Conservation (phyloP, 2,329 filamentous ascomycete species). For the Diaporthe aspalathi region DNA sequence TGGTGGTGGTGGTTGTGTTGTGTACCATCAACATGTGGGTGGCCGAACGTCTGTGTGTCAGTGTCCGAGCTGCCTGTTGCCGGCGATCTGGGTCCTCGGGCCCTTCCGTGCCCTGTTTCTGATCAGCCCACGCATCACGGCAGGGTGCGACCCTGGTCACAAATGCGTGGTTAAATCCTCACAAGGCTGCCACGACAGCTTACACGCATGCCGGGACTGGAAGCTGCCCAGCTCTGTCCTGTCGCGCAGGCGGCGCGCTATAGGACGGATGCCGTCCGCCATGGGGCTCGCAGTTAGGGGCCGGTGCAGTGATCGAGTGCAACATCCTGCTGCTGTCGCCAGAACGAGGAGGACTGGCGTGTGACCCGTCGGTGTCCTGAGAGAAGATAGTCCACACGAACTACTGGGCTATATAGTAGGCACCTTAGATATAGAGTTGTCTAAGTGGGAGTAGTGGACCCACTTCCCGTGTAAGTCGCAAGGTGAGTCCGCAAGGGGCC, state of each 20-base stretch:
- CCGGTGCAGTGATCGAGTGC: not conserved
- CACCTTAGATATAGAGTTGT: not conserved
- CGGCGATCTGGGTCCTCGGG: conserved; percentile 19
- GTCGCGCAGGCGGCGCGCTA: too few relatives aligned
- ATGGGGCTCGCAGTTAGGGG: not conserved
- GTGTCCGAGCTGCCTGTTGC: not conserved
- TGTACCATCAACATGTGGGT: not conserved
- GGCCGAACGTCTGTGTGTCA: conserved; percentile 16
- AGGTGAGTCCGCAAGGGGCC: not conserved
- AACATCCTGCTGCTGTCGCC: not conserved
- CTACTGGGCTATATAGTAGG: not conserved
- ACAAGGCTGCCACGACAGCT: conserved; percentile 1
- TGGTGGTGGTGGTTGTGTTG: not conserved
- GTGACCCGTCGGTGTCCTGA: not conserved
- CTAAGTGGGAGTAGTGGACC: not conserved
- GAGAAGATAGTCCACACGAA: not conserved
- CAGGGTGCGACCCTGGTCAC: conserved; percentile 12
- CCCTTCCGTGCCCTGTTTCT: conserved; percentile 22
- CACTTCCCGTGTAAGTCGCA: conserved; percentile 18
- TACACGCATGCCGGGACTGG: not conserved
- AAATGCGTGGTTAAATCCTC: not conserved
- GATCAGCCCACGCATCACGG: conserved; percentile 3
- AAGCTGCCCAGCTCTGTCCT: not conserved
- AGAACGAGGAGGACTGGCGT: not conserved
- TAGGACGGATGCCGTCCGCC: not conserved